Percentiles rank a stretch among this genome's conserved stretches.
These are phyloP conservation scores for Ambrosiella cleistominuta DNA, from an alignment of 2,329 filamentous ascomycete species.

Conservation along the genomic window DNA sequence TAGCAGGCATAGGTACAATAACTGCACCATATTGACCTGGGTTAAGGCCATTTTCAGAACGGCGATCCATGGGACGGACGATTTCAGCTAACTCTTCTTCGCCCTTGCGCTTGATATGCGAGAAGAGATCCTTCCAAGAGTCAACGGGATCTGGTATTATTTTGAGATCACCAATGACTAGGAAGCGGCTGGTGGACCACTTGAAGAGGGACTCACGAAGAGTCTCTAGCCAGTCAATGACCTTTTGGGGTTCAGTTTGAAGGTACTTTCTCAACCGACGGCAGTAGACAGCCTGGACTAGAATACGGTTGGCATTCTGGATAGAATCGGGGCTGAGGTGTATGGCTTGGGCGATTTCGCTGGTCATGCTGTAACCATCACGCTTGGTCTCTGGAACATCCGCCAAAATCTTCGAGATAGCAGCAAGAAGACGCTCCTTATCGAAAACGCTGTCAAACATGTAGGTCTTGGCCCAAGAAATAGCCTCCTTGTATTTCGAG, in stretches of 20 bases:
- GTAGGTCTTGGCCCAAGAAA: constrained; percentile 70
- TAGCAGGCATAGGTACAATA: constrained; percentile 75
- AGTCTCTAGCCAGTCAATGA: constrained; percentile 60
- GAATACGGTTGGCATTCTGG: constrained; percentile 57
- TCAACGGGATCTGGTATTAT: constrained; percentile 60
- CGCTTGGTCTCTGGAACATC: constrained; percentile 88
- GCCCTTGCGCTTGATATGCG: constrained; percentile 15
- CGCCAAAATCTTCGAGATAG: constrained; percentile 64
- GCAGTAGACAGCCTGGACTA: constrained; percentile 77
- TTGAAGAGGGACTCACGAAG: constrained; percentile 62
- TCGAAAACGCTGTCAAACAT: constrained; percentile 86
- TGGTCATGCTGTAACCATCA: constrained; percentile 52
- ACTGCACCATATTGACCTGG: constrained; percentile 59
- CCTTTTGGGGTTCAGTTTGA: constrained; percentile 53
- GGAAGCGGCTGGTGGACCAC: constrained; percentile 68
- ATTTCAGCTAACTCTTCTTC: constrained; percentile 33
- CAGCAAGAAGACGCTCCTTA: constrained; percentile 42
- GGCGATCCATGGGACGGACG: constrained; percentile 52
- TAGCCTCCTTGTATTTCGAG: constrained; percentile 66
- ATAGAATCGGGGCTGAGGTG: constrained; percentile 65
- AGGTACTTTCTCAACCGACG: constrained; percentile 71
- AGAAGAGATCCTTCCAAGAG: constrained; percentile 46
- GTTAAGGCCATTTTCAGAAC: constrained; percentile 55
- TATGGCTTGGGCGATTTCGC: constrained; percentile 55
- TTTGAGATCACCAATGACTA: constrained; percentile 64